Evolutionary conservation across 2,329 filamentous ascomycete genomes (phyloP), one percentile per base, ranked within the genome.

Genomic region (Tolypocladium tropicale): DNA sequence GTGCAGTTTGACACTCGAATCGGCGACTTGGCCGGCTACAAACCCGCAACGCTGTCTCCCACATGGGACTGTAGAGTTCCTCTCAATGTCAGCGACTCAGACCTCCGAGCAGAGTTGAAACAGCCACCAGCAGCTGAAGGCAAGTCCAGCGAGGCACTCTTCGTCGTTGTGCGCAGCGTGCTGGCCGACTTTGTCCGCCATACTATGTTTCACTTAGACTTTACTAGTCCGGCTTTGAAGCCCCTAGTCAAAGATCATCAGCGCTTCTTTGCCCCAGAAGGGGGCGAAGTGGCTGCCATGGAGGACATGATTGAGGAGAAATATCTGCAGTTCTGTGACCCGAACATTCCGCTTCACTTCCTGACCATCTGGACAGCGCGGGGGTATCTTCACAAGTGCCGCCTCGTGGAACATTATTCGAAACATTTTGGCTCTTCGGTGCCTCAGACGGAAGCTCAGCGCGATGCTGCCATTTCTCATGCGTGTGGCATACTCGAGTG

Each of bases 1-100:
- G 67, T 80, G 0, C 65, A 80, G 3, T 80, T 84, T 55, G 84
- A 87, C 61, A 66, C 68, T 50, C 80, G 83, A 18, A 74, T 83
- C 14, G 68, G 76, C 59, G 81, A 85, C 59, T 63, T 84, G 57
- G 65, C 74, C 2, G 70, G 76, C 32, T 69, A 63, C 41, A 70
- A 68, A 11, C 58, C 60, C 4, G 58, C 67, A 0, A 59, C 57
- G 0, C 60, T 76, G 1, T 52, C 55, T 2, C 72, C 73, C 0
- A 66, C 63, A 0, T 76, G 74, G 73, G 70, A 78, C 56, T 78
- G 76, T 57, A 65, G 61, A 16, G 58, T 70, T 12, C 76, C 75
- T 0, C 64, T 73, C 1, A 79, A 78, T 32, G 62, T 75, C 1
- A 75, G 74, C 58, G 78, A 80, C 58, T 72, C 68, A 4, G 77